These are phyloP conservation scores for Trapa bicornis DNA, from an alignment of 345 rosid species.

Conservation along the genomic window DNA sequence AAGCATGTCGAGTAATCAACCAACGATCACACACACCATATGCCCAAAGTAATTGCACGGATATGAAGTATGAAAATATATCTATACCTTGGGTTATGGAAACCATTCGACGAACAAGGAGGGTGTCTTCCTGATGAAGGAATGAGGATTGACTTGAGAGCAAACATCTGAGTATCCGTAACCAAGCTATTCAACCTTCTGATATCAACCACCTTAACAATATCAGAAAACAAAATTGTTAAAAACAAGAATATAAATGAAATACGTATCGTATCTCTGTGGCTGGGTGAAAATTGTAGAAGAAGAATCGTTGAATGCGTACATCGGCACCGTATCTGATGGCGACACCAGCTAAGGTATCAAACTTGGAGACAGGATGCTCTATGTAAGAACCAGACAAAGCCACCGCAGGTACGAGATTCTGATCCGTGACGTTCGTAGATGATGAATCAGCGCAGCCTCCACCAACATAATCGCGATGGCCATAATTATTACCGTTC, in stretches of 20 bases:
- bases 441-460: too few relatives aligned
- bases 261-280: too few relatives aligned
- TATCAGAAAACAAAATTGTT: not conserved
- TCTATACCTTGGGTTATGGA: conserved; percentile 31
- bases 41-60: too few relatives aligned
- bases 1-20: too few relatives aligned
- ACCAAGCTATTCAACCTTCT: conserved; percentile 71
- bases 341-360: conserved; percentile 92
- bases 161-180: conserved; percentile 91
- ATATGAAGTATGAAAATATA: too few relatives aligned
- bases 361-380: conserved; percentile 62
- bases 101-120: conserved; percentile 36
- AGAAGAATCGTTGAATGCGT: not conserved
- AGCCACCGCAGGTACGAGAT: too few relatives aligned
- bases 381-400: conserved; percentile 20
- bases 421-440: too few relatives aligned
- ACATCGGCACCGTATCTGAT: conserved; percentile 95
- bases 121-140: conserved; percentile 88
- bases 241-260: too few relatives aligned
- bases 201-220: conserved; percentile 62
- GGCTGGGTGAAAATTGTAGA: too few relatives aligned
- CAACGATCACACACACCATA: too few relatives aligned
- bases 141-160: conserved; percentile 53
- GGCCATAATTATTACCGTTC: not conserved
- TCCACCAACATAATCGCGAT: conserved; percentile 13